Base-by-base conservation (phyloP, 139 green algal species). In the Picochlorum sp. region DNA sequence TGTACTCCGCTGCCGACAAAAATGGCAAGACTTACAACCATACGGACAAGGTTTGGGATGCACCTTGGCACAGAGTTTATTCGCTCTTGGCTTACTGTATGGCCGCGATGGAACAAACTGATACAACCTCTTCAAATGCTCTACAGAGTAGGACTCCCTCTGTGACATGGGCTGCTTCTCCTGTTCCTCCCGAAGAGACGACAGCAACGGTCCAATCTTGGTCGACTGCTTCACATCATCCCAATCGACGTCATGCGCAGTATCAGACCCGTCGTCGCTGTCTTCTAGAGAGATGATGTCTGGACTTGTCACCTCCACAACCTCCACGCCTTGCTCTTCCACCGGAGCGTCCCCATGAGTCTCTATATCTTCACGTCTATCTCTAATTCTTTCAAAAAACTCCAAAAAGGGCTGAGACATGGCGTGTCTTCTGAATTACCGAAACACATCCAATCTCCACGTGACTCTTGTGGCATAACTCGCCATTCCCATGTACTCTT, bases 1-100 rank as follows among this genome's bases (percentile, higher is more conserved):
- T 3, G 71, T 62, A 3, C 67, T 82, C 47, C 83, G 78, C 67
- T 88, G 81, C 67, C 81, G 85, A 77, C 81, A 82, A 47, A 86
- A 86, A 65, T 86, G 80, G 63, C 80, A 86, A 16, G 74, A 81
- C 44, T 57, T 77, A 59, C 80, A 86, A 6, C 28, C 59, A 15
- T 52, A 64, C 60, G 72, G 80, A 54, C 56, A 65, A 13, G 65
- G 68, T 3, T 62, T 55, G 30, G 68, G 69, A 58, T 79, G 75
- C 23, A 67, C 57, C 23, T 67, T 56, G 56, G 68, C 72, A 73
- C 73, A 84, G 16, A 60, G 61, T 28, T 44, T 41, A 24, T 60
- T 54, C 45, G 56, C 63, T 34, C 62, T 38, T 14, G 37, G 30
- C 5, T 28, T 45, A 8, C 51, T 38, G n/a, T 59, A 81, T 14